Percentiles rank a stretch among this genome's conserved stretches.
Evolutionary conservation across 2,329 filamentous ascomycete species (phyloP).

Genomic region (Pyricularia sp.): DNA sequence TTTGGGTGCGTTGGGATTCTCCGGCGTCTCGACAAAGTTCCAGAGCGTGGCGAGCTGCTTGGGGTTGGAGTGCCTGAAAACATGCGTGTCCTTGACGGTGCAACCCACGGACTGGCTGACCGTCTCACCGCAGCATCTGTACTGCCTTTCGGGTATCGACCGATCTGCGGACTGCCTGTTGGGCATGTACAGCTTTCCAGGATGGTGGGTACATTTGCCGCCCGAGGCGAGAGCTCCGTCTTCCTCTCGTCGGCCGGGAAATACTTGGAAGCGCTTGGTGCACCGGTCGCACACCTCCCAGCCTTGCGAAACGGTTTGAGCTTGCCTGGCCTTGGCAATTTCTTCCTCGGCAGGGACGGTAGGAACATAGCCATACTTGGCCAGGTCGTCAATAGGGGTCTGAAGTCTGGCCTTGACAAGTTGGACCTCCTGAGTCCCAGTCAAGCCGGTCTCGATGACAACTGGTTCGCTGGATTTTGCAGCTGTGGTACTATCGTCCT

Average conservation of each 20-base stretch:
- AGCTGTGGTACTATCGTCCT: not conserved
- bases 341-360: conserved; percentile 50
- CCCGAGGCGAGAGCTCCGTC: conserved; percentile 66
- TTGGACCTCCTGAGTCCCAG: conserved; percentile 50
- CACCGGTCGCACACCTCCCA: conserved; percentile 90
- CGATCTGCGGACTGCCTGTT: conserved; percentile 36
- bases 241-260: conserved; percentile 65
- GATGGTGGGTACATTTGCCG: conserved; percentile 71
- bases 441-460: conserved; percentile 56
- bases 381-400: conserved; percentile 51
- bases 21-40: conserved; percentile 69
- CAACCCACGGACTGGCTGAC: conserved; percentile 67
- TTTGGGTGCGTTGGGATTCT: conserved; percentile 35
- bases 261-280: conserved; percentile 75
- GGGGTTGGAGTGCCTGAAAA: conserved; percentile 70
- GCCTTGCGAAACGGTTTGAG: conserved; percentile 52
- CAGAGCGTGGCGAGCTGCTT: conserved; percentile 66
- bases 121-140: conserved; percentile 65
- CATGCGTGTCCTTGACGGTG: conserved; percentile 56
- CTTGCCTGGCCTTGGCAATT: conserved; percentile 51
- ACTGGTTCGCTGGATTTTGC: conserved; percentile 3
- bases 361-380: conserved; percentile 62
- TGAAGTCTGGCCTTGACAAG: conserved; percentile 45
- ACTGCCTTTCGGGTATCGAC: conserved; percentile 46
- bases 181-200: conserved; percentile 54